Evolutionary conservation across 805 yeast species (phyloP), one percentile per base, ranked within the genome.

Genomic region (Saccharomycopsis sp.): DNA sequence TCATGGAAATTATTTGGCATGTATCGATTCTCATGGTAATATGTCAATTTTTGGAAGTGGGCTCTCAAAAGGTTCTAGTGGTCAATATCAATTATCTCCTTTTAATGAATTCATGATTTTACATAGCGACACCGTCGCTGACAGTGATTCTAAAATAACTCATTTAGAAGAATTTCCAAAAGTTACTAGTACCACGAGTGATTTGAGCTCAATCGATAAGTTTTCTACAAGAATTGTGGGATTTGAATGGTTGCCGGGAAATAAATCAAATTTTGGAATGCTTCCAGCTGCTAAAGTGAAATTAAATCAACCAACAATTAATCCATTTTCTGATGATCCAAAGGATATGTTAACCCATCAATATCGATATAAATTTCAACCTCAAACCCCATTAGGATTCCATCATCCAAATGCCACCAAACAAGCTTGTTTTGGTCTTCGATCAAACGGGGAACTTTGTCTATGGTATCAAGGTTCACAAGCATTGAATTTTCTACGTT

Each of bases 1-100:
- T 36, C 63, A 78, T 1, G 89, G 89, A 34, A 76, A 82, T 42
- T 95, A 88, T 52, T 66, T 92, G 36, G 94, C 94, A 2, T 72
- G 82, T 3, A 67, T 82, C 33, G 97, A 88, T 56, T 69, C 67
- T 18, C 54, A 65, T 28, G 96, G 96, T 2, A 74, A 78, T 42
- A 59, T 78, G 34, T 69, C 81, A 2, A 68, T 78, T 44, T 54
- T 70, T 18, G 70, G 69, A 0, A 63, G 76, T 0, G 80, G 81
- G 3, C 64, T 72, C 17, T 48, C 56, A 52, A 48, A 63, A 56
- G 41, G 58, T 52, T 30, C 31, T 5, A 35, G 20, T 17, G 17
- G 31, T 4, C 37, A 36, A 14, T 41, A 39, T 27, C 29, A 20
- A 8, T 31, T 47, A 6, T 47, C 57, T 5, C 46, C 52, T 31